Conservation (phyloP, 73 alveolate genomes). For the Blepharisma stoltei region DNA sequence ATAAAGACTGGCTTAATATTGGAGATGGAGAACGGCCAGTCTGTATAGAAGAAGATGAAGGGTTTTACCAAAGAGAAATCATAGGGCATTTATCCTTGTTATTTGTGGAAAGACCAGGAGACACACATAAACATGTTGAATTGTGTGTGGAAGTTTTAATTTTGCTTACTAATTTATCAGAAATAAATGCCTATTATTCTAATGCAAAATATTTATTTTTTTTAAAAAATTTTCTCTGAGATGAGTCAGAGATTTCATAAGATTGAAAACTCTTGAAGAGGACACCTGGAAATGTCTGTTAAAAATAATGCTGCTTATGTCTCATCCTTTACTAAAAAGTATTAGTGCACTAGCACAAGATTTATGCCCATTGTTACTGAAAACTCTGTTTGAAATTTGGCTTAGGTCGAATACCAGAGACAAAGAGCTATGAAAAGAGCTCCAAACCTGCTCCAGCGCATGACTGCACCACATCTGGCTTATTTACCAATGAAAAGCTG, state of each 20-base stretch:
- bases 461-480: slow-evolving; percentile 2
- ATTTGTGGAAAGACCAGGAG: slow-evolving; percentile 24
- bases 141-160: not conserved
- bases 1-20: not conserved
- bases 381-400: slow-evolving; percentile 24
- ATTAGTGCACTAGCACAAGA: not conserved
- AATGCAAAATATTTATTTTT: too few species aligned
- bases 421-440: not conserved
- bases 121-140: not conserved
- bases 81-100: not conserved
- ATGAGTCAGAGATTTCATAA: not conserved
- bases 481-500: slow-evolving; percentile 1
- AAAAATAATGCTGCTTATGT: not conserved
- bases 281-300: not conserved
- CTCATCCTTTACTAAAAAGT: not conserved
- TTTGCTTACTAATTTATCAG: too few species aligned
- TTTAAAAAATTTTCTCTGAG: too few species aligned
- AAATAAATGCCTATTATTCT: too few species aligned
- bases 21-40: not conserved
- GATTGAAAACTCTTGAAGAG: not conserved
- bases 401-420: slow-evolving; percentile 21
- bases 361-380: not conserved
- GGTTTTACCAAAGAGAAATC: slow-evolving; percentile 16
- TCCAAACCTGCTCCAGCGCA: not conserved
- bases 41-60: not conserved